Percentiles rank a stretch among this genome's conserved stretches.
Evolutionary conservation across 345 rosid species (phyloP).

Genomic region (Iberis pinnata): DNA sequence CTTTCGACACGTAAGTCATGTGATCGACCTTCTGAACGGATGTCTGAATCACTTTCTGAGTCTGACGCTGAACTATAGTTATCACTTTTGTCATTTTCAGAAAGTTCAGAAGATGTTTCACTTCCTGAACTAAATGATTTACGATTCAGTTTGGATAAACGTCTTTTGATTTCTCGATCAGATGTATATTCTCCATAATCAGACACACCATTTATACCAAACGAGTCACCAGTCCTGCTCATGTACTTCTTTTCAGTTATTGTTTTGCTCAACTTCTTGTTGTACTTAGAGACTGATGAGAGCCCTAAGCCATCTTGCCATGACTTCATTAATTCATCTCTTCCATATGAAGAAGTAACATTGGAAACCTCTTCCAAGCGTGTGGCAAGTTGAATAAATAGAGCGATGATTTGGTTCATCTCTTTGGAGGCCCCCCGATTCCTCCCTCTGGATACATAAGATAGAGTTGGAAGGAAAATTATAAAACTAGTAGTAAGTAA

Average conservation of each 20-base stretch:
- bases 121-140: slow-evolving; percentile 79
- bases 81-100: slow-evolving; percentile 58
- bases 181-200: slow-evolving; percentile 75
- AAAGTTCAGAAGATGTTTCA: slow-evolving; percentile 84
- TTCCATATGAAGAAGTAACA: slow-evolving; percentile 57
- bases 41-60: slow-evolving; percentile 82
- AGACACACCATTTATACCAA: slow-evolving; percentile 42
- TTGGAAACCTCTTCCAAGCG: slow-evolving; percentile 78
- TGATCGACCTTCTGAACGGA: slow-evolving; percentile 51
- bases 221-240: slow-evolving; percentile 56
- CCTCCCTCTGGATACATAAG: slow-evolving; percentile 55
- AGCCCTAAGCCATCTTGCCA: slow-evolving; percentile 71
- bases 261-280: slow-evolving; percentile 47
- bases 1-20: slow-evolving; percentile 54
- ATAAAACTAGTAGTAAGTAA: slow-evolving; percentile 14
- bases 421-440: slow-evolving; percentile 66
- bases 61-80: slow-evolving; percentile 69
- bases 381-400: slow-evolving; percentile 81
- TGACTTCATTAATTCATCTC: slow-evolving; percentile 68
- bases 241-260: slow-evolving; percentile 56
- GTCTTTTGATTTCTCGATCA: slow-evolving; percentile 83
- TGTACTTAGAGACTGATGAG: slow-evolving; percentile 54
- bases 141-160: slow-evolving; percentile 71
- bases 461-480: slow-evolving; percentile 12
- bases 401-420: slow-evolving; percentile 63